These are phyloP conservation scores for Oropetium thomaeum DNA, from an alignment of 176 grass and related monocot genomes.

Conservation along the genomic window DNA sequence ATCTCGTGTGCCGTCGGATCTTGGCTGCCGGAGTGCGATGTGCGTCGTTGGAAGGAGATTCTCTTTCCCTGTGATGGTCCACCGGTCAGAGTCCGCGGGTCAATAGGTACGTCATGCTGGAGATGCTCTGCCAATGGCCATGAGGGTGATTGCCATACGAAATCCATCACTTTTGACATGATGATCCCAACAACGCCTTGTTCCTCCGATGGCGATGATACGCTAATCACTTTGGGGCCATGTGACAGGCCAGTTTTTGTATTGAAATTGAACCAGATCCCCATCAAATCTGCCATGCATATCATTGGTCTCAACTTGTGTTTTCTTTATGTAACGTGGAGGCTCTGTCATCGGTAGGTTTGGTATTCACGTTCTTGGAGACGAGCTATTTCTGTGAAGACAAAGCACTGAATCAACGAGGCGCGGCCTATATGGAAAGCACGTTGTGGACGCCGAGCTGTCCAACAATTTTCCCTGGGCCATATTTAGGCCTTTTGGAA, in stretches of 20 bases:
- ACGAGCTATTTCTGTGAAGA: background rate
- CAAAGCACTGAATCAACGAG: background rate
- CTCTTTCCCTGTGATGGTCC: background rate
- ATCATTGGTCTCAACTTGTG: background rate
- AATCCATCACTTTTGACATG: background rate
- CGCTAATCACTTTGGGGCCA: background rate
- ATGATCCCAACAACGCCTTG: background rate
- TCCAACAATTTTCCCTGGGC: too few relatives aligned
- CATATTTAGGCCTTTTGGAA: too few relatives aligned
- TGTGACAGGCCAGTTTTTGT: slow-evolving; percentile 4
- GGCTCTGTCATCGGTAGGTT: background rate
- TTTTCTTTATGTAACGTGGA: background rate
- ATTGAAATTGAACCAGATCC: background rate
- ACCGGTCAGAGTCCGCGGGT: background rate
- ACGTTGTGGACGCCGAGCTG: too few relatives aligned
- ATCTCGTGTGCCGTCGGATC: background rate
- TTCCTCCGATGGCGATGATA: slow-evolving; percentile 2
- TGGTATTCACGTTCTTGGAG: background rate
- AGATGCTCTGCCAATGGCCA: background rate
- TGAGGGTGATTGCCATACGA: slow-evolving; percentile 3
- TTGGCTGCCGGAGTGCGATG: background rate
- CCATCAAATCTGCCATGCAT: slow-evolving; percentile 4
- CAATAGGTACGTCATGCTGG: slow-evolving; percentile 7
- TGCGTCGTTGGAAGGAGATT: slow-evolving; percentile 6
- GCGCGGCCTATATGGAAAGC: too few relatives aligned